Base-by-base conservation (phyloP, 1,284 basidiomycete species). In the Cryptococcus wingfieldii region DNA sequence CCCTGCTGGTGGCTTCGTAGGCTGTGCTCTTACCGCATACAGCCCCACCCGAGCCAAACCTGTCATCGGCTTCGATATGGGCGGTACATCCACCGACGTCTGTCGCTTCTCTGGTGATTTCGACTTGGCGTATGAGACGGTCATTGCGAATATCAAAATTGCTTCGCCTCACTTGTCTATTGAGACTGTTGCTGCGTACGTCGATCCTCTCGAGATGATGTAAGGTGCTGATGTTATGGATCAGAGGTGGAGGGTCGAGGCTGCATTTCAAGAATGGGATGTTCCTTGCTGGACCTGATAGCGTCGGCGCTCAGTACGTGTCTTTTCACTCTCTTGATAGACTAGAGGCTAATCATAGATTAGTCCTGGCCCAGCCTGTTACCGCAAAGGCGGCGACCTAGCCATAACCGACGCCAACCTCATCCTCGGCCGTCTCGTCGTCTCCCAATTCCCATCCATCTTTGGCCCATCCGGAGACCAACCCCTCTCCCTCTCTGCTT, bases 71-170 rank as follows among this genome's bases (percentile, higher is more conserved):
- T 61, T 61, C 38, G 59, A 59, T 38, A 56, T 58, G 62, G 62
- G 62, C 16, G 62, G 64, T 1, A 96, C 91, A 0, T 88, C 86
- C 0, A 94, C 90, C 0, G 92, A 96, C 67, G 90, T 96, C 0
- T 91, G 88, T 3, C 83, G 91, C 10, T 95, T 86, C 69, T 87
- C 86, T 18, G 91, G 91, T 0, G 80, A 85, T 25, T 94, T 90
- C 70, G 90, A 95, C 70, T 81, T 88, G 31, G 88, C 90, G 1
- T 91, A 90, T 70, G 91, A 96, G 75, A 90, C 90, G 0, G 89
- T 88, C 0, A 90, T 91, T 0, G 91, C 91, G 0, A 90, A 90
- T 0, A 86, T 95, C n/a, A 88, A 87, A 0, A 89, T 96, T 55
- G 88, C 91, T 66, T 86, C 85, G 16, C 89, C 90, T 0, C 91